phyloP scores from a whole-genome alignment of 2,329 filamentous ascomycete genomes.

The Aurifilum marmelostoma region DNA sequence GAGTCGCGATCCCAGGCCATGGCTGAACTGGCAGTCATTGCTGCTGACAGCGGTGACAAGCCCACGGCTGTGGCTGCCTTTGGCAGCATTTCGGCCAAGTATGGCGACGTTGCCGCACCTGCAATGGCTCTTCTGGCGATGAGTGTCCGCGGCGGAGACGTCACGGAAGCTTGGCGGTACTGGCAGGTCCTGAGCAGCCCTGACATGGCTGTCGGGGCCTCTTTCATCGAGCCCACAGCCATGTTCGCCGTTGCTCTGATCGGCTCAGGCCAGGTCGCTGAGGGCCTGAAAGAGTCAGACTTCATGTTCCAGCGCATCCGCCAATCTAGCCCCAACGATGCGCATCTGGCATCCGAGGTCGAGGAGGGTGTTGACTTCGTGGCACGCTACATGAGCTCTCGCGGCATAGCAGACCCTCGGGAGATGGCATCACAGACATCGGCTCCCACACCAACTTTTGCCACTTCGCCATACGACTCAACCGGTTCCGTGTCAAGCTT shows the following conservation, averaged over 20 bases:
- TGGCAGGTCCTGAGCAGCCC: conserved; percentile 75
- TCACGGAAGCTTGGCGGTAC: conserved; percentile 75
- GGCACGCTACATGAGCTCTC: conserved; percentile 59
- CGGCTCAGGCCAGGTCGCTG: conserved; percentile 80
- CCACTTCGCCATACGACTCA: conserved; percentile 56
- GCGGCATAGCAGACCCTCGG: conserved; percentile 59
- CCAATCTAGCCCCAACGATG: conserved; percentile 55
- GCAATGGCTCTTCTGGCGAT: conserved; percentile 85
- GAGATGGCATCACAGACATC: conserved; percentile 52
- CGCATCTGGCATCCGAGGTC: conserved; percentile 74
- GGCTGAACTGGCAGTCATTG: conserved; percentile 72
- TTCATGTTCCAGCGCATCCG: conserved; percentile 87
- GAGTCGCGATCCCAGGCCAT: conserved; percentile 66
- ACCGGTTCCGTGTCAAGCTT: conserved; percentile 62
- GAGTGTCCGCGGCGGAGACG: conserved; percentile 80
- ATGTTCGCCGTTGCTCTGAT: conserved; percentile 92
- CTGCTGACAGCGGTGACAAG: conserved; percentile 78
- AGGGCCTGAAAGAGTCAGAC: conserved; percentile 78
- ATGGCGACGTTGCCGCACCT: conserved; percentile 56
- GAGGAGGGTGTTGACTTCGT: conserved; percentile 82
- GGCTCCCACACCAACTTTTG: conserved; percentile 51
- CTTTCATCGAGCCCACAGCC: conserved; percentile 82
- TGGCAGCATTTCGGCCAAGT: conserved; percentile 56
- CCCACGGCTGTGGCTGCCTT: conserved; percentile 71
- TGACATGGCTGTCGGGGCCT: conserved; percentile 59